Evolutionary conservation across 1,284 basidiomycete species (phyloP).

Genomic region (Rhodotorula sp.): DNA sequence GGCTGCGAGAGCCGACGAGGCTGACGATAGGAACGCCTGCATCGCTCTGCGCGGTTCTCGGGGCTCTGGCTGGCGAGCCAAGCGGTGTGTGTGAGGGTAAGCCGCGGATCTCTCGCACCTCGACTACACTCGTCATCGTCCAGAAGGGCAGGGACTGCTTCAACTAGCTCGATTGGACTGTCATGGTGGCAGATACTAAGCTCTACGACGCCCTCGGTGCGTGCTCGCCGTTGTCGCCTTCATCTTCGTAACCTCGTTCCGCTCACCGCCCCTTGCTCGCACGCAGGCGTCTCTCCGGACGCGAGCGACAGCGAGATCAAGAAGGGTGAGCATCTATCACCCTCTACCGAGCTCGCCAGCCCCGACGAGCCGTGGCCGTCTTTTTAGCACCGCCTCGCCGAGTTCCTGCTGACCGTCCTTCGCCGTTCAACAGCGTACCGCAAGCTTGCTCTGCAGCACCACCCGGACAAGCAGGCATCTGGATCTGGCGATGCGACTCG

Average conservation of each 20-base stretch:
- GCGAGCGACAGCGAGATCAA: slow-evolving; percentile 66
- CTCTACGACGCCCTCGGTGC: slow-evolving; percentile 31
- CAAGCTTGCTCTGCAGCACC: slow-evolving; percentile 27
- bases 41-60: slow-evolving; percentile 1
- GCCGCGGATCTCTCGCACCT: too few relatives aligned
- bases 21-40: slow-evolving; percentile 27
- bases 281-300: slow-evolving; percentile 16
- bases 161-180: too few relatives aligned
- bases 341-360: too few relatives aligned
- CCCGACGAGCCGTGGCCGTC: neutral
- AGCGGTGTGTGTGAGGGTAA: neutral
- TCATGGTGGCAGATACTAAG: slow-evolving; percentile 16
- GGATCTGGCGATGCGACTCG: slow-evolving; percentile 17
- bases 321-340: slow-evolving; percentile 52
- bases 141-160: too few relatives aligned
- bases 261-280: neutral
- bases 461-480: slow-evolving; percentile 33
- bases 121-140: too few relatives aligned
- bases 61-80: neutral
- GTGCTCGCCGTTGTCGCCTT: neutral
- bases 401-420: neutral
- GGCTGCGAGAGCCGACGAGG: slow-evolving; percentile 25
- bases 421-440: slow-evolving; percentile 65
- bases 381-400: neutral
- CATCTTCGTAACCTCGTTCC: neutral